phyloP scores from a whole-genome alignment of 805 yeast genomes.

The Scheffersomyces stipitis region DNA sequence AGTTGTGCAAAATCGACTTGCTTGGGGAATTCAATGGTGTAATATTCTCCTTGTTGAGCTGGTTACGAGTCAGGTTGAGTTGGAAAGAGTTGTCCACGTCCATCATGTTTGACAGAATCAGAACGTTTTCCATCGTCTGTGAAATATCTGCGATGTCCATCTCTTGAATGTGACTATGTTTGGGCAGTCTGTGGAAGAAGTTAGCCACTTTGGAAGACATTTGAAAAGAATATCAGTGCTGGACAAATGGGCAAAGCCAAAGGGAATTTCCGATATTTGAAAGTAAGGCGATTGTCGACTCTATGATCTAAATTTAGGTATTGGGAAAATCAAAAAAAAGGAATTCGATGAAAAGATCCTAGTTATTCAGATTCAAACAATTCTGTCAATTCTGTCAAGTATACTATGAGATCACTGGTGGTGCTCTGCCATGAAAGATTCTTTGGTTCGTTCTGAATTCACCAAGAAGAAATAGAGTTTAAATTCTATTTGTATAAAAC shows the following conservation, averaged over 20 bases:
- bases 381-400: no score
- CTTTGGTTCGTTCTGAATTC: no score
- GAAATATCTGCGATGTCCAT: conserved; percentile 37
- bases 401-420: no score
- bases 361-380: no score
- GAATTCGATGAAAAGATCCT: no score
- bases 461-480: no score
- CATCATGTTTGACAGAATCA: conserved; percentile 35
- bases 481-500: no score
- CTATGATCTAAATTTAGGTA: no score
- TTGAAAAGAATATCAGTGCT: not conserved
- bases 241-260: no score
- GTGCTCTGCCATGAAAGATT: no score
- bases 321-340: no score
- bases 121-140: conserved; percentile 44
- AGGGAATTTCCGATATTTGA: not conserved
- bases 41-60: conserved; percentile 35
- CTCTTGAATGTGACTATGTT: conserved; percentile 13
- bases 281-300: not conserved
- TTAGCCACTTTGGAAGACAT: conserved; percentile 12
- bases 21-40: conserved; percentile 36
- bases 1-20: conserved; percentile 34
- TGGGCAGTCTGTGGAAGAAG: conserved; percentile 18
- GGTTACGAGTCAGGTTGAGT: conserved; percentile 12
- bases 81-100: conserved; percentile 37